Evolutionary conservation across 2,329 filamentous ascomycete species (phyloP).

Genomic region (Ceratocystis alfenasii): DNA sequence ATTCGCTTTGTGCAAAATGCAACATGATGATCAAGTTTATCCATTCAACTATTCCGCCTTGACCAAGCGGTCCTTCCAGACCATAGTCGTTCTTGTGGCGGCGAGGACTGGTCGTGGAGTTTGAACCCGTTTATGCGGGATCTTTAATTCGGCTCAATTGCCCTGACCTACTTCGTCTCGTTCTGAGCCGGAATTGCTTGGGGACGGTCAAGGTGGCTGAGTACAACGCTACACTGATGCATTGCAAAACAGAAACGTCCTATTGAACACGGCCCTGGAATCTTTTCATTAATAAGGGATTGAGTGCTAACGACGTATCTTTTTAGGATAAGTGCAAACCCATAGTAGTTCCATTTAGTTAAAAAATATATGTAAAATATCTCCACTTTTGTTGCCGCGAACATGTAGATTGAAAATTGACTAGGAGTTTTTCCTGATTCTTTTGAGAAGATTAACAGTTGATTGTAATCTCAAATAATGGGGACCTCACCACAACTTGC

Average conservation of each 20-base stretch:
- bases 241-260: background rate
- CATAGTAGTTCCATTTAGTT: no score
- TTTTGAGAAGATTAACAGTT: background rate
- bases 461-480: background rate
- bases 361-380: no score
- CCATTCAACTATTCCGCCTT: slow-evolving; percentile 60
- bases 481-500: background rate
- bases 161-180: slow-evolving; percentile 26
- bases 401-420: background rate
- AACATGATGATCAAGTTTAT: slow-evolving; percentile 48
- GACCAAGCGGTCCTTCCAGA: slow-evolving; percentile 63
- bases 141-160: slow-evolving; percentile 52
- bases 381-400: background rate
- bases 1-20: background rate
- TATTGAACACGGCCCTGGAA: no score
- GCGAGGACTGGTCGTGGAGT: slow-evolving; percentile 70
- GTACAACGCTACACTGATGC: slow-evolving; percentile 56
- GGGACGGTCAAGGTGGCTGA: slow-evolving; percentile 52
- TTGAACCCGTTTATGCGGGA: slow-evolving; percentile 30
- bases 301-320: no score
- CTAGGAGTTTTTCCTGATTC: background rate
- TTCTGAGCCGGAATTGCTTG: slow-evolving; percentile 35
- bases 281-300: no score
- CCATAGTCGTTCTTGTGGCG: slow-evolving; percentile 41
- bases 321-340: no score